A percentile compares a stretch with the other conserved stretches of the same genome.
These are phyloP conservation scores for Lignosus rhinocerotis DNA, from an alignment of 1,284 basidiomycete species.

Conservation along the genomic window DNA sequence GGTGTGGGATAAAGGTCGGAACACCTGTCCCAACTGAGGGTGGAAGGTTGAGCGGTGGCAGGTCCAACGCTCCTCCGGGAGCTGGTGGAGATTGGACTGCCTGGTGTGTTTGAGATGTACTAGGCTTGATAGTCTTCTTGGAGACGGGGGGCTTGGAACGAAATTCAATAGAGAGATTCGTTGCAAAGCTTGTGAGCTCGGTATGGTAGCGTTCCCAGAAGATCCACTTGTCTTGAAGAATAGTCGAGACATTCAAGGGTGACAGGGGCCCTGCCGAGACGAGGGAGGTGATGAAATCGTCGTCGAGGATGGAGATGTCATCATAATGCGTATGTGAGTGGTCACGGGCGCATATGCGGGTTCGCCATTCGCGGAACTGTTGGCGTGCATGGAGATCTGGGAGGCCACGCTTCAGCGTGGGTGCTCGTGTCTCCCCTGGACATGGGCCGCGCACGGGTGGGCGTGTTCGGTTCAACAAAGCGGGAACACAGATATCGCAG, in stretches of 20 bases:
- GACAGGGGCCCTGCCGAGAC: background rate
- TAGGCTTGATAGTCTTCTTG: too few relatives aligned
- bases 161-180: too few relatives aligned
- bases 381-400: background rate
- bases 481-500: constrained; percentile 23
- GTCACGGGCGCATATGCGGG: constrained; percentile 2
- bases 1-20: too few relatives aligned
- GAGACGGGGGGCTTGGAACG: too few relatives aligned
- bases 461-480: constrained; percentile 10
- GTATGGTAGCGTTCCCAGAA: background rate
- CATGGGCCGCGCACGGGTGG: background rate
- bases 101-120: too few relatives aligned
- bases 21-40: too few relatives aligned
- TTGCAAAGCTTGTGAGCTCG: background rate
- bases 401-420: constrained; percentile 27
- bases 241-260: background rate
- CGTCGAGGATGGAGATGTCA: constrained; percentile 9
- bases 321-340: constrained; percentile 1
- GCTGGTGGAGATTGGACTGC: too few relatives aligned
- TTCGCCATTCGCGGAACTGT: constrained; percentile 11
- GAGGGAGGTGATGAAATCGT: background rate
- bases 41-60: too few relatives aligned
- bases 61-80: too few relatives aligned
- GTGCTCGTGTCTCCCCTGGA: background rate
- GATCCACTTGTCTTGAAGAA: background rate